phyloP scores from a whole-genome alignment of 768 basidiomycete genomes.

The Tulasnella sp. region DNA sequence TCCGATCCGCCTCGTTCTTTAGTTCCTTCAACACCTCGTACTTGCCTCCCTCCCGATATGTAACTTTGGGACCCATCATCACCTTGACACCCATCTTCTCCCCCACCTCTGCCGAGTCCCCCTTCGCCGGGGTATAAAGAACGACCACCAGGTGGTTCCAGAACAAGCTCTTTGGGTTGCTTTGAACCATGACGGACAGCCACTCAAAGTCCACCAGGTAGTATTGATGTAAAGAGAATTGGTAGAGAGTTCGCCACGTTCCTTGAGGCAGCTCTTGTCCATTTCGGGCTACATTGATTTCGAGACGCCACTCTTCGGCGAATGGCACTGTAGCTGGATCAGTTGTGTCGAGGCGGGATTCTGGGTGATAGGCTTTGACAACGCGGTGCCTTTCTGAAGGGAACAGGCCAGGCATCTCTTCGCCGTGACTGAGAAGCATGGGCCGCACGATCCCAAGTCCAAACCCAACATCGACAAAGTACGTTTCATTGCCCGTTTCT shows the following conservation, averaged over 20 bases:
- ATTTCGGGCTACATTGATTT: not conserved
- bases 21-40: slow-evolving; percentile 8
- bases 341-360: not conserved
- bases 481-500: slow-evolving; percentile 3
- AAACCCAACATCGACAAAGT: slow-evolving; percentile 30
- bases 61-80: slow-evolving; percentile 9
- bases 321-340: not conserved
- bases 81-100: not conserved
- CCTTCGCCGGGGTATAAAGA: not conserved
- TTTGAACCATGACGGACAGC: not conserved
- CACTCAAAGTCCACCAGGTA: slow-evolving; percentile 1
- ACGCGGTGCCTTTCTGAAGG: slow-evolving; percentile 20
- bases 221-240: slow-evolving; percentile 4
- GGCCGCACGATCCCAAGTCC: slow-evolving; percentile 16
- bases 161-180: slow-evolving; percentile 2
- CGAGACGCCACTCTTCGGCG: slow-evolving; percentile 26
- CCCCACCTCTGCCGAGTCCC: not conserved
- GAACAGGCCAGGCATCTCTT: slow-evolving; percentile 3
- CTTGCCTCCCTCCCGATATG: not conserved
- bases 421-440: slow-evolving; percentile 8
- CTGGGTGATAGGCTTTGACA: not conserved
- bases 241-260: slow-evolving; percentile 12
- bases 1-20: slow-evolving; percentile 26
- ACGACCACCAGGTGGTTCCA: slow-evolving; percentile 13
- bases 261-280: not conserved